Percentiles rank a stretch among this genome's conserved stretches.
These are phyloP conservation scores for Phylloboletellus chloephorus DNA, from an alignment of 1,284 basidiomycete genomes.

Conservation along the genomic window DNA sequence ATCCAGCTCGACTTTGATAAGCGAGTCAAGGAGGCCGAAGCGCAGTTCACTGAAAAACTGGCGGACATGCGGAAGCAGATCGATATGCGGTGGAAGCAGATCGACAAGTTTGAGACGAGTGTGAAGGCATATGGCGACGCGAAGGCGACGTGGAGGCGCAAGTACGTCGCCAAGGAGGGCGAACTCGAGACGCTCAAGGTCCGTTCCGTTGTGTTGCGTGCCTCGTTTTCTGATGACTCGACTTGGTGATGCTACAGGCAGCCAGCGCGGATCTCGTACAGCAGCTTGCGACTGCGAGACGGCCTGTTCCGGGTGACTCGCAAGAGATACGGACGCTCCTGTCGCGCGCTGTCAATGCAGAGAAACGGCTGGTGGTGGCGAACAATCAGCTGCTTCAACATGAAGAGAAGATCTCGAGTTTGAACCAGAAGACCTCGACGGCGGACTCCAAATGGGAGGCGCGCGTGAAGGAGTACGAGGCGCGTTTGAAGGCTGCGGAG, in stretches of 20 bases:
- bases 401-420: constrained; percentile 75
- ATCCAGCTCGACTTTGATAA: constrained; percentile 86
- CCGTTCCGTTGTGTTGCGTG: background rate
- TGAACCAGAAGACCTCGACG: constrained; percentile 62
- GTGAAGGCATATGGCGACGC: constrained; percentile 82
- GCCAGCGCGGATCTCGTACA: constrained; percentile 73
- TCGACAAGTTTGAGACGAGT: constrained; percentile 89
- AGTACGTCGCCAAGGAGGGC: constrained; percentile 77
- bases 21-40: constrained; percentile 77
- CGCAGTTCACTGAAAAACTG: constrained; percentile 65
- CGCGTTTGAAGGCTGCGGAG: constrained; percentile 76
- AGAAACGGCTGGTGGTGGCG: constrained; percentile 75
- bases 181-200: constrained; percentile 87
- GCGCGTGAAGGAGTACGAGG: constrained; percentile 87
- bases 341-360: constrained; percentile 73
- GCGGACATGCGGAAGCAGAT: constrained; percentile 82
- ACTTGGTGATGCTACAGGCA: constrained; percentile 37
- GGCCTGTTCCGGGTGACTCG: constrained; percentile 60
- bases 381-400: constrained; percentile 77
- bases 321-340: constrained; percentile 69
- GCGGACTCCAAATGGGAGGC: constrained; percentile 90
- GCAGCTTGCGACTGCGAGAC: constrained; percentile 66
- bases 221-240: background rate
- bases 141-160: constrained; percentile 83
- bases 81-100: constrained; percentile 84